Base-by-base conservation (phyloP, 2,329 filamentous ascomycete species). In the Cryphonectria japonica region DNA sequence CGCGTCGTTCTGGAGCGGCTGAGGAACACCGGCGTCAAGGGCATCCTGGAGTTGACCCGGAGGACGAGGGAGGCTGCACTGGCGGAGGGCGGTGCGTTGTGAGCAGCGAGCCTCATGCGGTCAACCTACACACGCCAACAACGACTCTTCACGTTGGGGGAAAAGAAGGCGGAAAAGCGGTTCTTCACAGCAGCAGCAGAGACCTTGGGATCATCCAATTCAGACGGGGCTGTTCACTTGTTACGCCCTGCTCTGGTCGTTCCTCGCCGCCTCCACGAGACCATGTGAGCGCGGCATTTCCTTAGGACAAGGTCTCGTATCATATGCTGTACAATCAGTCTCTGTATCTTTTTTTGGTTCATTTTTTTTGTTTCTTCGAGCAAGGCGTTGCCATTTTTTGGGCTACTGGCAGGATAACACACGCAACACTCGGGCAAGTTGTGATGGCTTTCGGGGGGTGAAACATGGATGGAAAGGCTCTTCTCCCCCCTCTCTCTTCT, bases 1-100 rank as follows among this genome's bases (percentile, higher is more conserved):
- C 90, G 88, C 70, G 88, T 95, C 52, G 93, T 96, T 11, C 85
- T 96, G 32, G 92, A 94, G 80, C 85, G 93, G 64, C 82, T 90
- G 67, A 85, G 88, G 64, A 87, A 87, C 78, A 87, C 85, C 57
- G 86, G 87, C 41, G 84, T 89, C 70, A 86, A 89, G 69, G 85
- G 86, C 54, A 86, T 89, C 41, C 79, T 90, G 46, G 88, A 90
- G 78, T 83, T 86, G 66, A 81, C 87, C 74, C 83, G 87, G 69
- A 79, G 80, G 68, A 80, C 83, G 50, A 79, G 80, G 69, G 82
- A 83, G 63, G 74, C 73, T 62, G 77, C 68, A 34, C 57, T 70
- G 1, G 69, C 64, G 16, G 69, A 70, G 69, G 64, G 64, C 11
- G 46, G 69, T 16, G 63, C 32, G 14, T n/a, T 70, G 64, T 70